Evolutionary conservation across 352 stramenopile species (phyloP).

Genomic region (Pythium apleroticum): DNA sequence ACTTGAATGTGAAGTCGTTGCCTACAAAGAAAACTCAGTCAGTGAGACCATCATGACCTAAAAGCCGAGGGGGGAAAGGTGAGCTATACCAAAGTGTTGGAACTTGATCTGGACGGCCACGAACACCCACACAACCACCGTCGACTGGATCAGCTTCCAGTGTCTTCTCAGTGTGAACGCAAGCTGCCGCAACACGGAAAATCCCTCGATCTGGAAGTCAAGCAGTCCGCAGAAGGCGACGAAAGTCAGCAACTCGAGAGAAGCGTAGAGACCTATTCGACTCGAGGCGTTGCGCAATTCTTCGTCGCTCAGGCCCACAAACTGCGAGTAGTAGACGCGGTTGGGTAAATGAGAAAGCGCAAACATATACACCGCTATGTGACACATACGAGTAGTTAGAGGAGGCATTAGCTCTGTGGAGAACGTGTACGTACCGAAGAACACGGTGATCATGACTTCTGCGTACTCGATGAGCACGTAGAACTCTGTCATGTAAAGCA

Average conservation of each 20-base stretch:
- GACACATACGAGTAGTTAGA: too few species aligned
- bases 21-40: too few species aligned
- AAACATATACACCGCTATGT: background rate
- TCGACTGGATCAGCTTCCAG: background rate
- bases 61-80: too few species aligned
- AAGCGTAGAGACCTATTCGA: too few species aligned
- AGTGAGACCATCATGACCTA: too few species aligned
- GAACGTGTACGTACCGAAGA: slow-evolving; percentile 15
- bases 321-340: background rate
- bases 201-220: background rate
- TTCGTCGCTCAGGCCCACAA: background rate
- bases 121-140: background rate
- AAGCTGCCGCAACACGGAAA: background rate
- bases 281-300: too few species aligned
- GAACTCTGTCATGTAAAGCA: slow-evolving; percentile 36
- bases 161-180: slow-evolving; percentile 1
- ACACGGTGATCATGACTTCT: slow-evolving; percentile 25
- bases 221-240: background rate
- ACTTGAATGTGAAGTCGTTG: too few species aligned
- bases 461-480: slow-evolving; percentile 27
- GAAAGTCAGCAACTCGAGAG: background rate
- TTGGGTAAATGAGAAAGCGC: slow-evolving; percentile 1
- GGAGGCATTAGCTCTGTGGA: too few species aligned
- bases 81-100: too few species aligned
- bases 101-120: background rate